Base-by-base conservation (phyloP, 1,139 yeast genomes). In the Geotrichum klebahnii region DNA sequence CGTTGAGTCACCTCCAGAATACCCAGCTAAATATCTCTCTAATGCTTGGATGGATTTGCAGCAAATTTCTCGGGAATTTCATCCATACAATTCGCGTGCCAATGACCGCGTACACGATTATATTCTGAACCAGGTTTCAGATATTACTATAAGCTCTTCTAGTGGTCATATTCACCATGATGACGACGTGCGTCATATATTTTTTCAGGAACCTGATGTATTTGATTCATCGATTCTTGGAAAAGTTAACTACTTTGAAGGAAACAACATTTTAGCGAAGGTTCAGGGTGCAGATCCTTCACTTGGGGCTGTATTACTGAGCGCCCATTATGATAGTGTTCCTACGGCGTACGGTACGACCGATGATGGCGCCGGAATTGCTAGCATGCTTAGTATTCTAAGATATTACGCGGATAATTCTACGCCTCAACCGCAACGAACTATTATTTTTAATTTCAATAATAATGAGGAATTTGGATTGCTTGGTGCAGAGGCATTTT, bases 281-380 rank as follows among this genome's bases (percentile, higher is more conserved):
- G 67, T 89, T 33, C 76, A 81, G 58, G 96, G 96, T 22, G 65
- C 73, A 9, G 70, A 82, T 52, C 66, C 75, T 0, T 58, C 69
- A 0, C 68, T 84, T 44, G 84, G 84, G 0, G 94, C 89, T 0
- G 68, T 88, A 3, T 69, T 90, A 44, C 63, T 90, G 3, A 84
- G 95, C 57, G 90, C 96, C 2, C 97, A 90, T 67, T 90, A 71
- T 62, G 97, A 90, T 68, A 81, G 94, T 6, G 97, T 89, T 2
- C 95, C 96, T 14, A 79, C 95, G 2, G 82, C 90, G 12, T 80
- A 73, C 61, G 97, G 97, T 26, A 81, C 94, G 3, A 89, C 97
- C 5, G 97, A 90, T 65, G 96, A 87, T 63, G 97, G 97, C 0
- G 82, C 83, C 71, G 97, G 97, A n/a, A 75, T 87, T 54, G 95